These are phyloP conservation scores for Nothopassalora personata DNA, from an alignment of 2,329 filamentous ascomycete species.

Conservation along the genomic window DNA sequence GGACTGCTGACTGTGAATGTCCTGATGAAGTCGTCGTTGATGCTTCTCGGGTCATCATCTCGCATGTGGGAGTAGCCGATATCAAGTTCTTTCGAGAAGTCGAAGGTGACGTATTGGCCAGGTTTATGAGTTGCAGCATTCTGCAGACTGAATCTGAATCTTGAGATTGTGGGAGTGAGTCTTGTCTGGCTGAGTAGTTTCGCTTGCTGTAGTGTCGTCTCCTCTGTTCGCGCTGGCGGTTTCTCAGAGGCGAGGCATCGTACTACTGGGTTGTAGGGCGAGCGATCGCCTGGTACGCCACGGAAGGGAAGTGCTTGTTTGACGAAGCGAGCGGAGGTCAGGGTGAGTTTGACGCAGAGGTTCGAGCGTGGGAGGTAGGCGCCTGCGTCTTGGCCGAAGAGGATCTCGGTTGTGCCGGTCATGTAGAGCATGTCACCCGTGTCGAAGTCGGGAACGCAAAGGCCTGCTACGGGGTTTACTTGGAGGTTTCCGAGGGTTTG, in stretches of 20 bases:
- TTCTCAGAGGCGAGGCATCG: conserved; percentile 60
- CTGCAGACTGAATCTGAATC: conserved; percentile 55
- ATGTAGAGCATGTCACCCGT: conserved; percentile 69
- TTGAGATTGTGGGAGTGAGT: conserved; percentile 62
- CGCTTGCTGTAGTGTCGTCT: conserved; percentile 39
- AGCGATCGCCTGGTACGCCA: conserved; percentile 54
- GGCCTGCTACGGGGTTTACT: conserved; percentile 60
- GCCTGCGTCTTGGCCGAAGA: conserved; percentile 60
- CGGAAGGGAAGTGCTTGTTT: conserved; percentile 62
- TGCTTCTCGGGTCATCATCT: conserved; percentile 68
- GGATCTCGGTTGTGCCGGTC: conserved; percentile 62
- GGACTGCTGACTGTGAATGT: conserved; percentile 75
- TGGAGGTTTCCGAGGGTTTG: conserved; percentile 76
- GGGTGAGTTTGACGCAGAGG: conserved; percentile 63
- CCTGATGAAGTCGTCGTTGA: conserved; percentile 80
- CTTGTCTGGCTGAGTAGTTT: conserved; percentile 53
- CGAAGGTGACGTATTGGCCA: conserved; percentile 73
- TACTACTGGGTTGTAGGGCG: conserved; percentile 74
- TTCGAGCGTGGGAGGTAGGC: conserved; percentile 63
- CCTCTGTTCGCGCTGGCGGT: conserved; percentile 13
- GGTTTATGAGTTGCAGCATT: conserved; percentile 51
- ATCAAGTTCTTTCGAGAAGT: conserved; percentile 64
- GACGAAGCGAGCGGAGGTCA: conserved; percentile 60
- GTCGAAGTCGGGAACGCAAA: conserved; percentile 68
- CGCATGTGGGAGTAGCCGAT: conserved; percentile 77